phyloP scores from a whole-genome alignment of 768 basidiomycete species.

The Boletus pseudopeckii region DNA sequence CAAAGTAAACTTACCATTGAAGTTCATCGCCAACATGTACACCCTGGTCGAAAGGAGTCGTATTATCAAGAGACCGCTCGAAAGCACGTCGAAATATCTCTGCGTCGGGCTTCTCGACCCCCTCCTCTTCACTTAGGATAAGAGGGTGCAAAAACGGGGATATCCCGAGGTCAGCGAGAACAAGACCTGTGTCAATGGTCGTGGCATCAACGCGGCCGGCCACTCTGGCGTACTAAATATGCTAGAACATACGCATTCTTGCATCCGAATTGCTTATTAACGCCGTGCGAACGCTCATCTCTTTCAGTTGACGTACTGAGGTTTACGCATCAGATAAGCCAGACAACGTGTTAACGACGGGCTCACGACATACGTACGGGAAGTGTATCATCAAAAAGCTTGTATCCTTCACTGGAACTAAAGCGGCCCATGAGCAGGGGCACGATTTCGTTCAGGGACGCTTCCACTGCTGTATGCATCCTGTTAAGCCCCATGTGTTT shows the following conservation, averaged over 20 bases:
- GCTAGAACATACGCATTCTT: conserved; percentile 55
- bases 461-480: conserved; percentile 47
- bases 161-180: conserved; percentile 58
- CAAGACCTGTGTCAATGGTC: conserved; percentile 36
- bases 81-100: conserved; percentile 54
- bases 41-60: conserved; percentile 33
- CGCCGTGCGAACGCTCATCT: conserved; percentile 48
- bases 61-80: conserved; percentile 4
- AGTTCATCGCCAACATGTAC: conserved; percentile 80
- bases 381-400: conserved; percentile 50
- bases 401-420: conserved; percentile 68
- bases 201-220: background rate
- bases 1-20: conserved; percentile 43
- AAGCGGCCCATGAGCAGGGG: conserved; percentile 62
- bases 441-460: conserved; percentile 54
- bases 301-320: conserved; percentile 45
- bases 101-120: conserved; percentile 63
- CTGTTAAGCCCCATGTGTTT: conserved; percentile 19
- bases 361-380: conserved; percentile 39
- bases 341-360: background rate
- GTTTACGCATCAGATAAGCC: conserved; percentile 1
- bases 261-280: conserved; percentile 71
- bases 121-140: conserved; percentile 67
- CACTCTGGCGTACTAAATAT: background rate
- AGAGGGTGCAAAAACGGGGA: conserved; percentile 47